Percentiles rank a stretch among this genome's conserved stretches.
These are phyloP conservation scores for Coprinellus micaceus DNA, from an alignment of 768 basidiomycete species.

Conservation along the genomic window DNA sequence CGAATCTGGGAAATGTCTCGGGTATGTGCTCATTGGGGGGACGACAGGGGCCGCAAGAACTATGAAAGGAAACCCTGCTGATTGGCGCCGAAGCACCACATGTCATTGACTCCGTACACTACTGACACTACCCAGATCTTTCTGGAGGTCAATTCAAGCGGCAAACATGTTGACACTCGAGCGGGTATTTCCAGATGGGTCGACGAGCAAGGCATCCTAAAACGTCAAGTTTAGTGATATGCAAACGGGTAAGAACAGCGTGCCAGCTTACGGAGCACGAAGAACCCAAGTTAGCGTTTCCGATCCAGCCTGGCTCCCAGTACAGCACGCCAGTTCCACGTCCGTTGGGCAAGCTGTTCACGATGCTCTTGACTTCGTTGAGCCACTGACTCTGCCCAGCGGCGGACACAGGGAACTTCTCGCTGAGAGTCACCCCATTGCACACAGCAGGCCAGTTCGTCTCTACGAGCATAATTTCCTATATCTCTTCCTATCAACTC, in stretches of 20 bases:
- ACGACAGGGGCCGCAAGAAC: no score
- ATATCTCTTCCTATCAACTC: not conserved
- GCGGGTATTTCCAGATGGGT: constrained; percentile 31
- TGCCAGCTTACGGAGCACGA: constrained; percentile 32
- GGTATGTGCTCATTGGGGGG: no score
- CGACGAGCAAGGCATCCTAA: constrained; percentile 50
- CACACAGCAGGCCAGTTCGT: constrained; percentile 61
- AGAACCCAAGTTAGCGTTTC: constrained; percentile 46
- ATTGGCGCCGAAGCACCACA: no score
- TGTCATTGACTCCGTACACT: no score
- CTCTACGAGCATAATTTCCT: constrained; percentile 59
- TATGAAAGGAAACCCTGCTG: no score
- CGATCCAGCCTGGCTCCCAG: constrained; percentile 68
- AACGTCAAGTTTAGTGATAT: not conserved
- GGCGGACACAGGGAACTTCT: constrained; percentile 43
- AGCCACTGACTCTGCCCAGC: constrained; percentile 55
- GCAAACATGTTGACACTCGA: constrained; percentile 1
- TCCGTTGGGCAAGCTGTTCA: constrained; percentile 45
- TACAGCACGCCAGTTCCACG: constrained; percentile 51
- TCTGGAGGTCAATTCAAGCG: no score
- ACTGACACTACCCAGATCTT: no score
- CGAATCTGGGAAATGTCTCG: no score
- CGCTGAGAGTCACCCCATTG: constrained; percentile 42
- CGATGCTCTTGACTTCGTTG: constrained; percentile 42
- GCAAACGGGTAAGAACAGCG: not conserved